phyloP scores from a whole-genome alignment of 1,284 basidiomycete genomes.

The Marasmius oreades region DNA sequence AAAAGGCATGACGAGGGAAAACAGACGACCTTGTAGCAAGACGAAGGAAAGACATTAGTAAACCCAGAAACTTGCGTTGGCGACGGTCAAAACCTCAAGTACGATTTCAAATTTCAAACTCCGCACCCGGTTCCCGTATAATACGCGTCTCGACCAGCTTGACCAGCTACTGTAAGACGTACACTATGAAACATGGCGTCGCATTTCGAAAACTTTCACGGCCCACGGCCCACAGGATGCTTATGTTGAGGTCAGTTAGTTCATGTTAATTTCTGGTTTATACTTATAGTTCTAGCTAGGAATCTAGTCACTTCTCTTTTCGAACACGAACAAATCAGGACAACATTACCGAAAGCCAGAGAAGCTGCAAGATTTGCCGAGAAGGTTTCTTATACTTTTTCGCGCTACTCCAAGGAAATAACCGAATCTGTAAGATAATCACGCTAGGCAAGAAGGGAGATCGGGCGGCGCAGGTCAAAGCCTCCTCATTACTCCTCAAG shows the following conservation, averaged over 20 bases:
- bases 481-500: slow-evolving; percentile 74
- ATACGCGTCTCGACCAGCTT: neutral
- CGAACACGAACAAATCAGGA: slow-evolving; percentile 95
- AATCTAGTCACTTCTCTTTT: slow-evolving; percentile 95
- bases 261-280: neutral
- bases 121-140: neutral
- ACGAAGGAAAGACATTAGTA: slow-evolving; percentile 46
- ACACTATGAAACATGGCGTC: slow-evolving; percentile 85
- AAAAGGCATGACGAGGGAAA: slow-evolving; percentile 31
- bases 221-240: slow-evolving; percentile 81
- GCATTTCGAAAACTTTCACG: slow-evolving; percentile 87
- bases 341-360: slow-evolving; percentile 94
- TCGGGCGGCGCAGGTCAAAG: slow-evolving; percentile 59
- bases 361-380: slow-evolving; percentile 91
- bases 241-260: slow-evolving; percentile 72
- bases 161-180: neutral
- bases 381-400: slow-evolving; percentile 54
- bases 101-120: neutral
- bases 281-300: slow-evolving; percentile 35
- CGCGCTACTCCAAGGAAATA: neutral
- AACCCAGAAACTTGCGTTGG: neutral
- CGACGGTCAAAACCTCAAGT: neutral
- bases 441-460: slow-evolving; percentile 84
- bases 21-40: slow-evolving; percentile 39
- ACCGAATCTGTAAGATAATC: slow-evolving; percentile 62